Evolutionary conservation across 2,329 filamentous ascomycete genomes (phyloP).

Genomic region (Acrocalymma vagum): DNA sequence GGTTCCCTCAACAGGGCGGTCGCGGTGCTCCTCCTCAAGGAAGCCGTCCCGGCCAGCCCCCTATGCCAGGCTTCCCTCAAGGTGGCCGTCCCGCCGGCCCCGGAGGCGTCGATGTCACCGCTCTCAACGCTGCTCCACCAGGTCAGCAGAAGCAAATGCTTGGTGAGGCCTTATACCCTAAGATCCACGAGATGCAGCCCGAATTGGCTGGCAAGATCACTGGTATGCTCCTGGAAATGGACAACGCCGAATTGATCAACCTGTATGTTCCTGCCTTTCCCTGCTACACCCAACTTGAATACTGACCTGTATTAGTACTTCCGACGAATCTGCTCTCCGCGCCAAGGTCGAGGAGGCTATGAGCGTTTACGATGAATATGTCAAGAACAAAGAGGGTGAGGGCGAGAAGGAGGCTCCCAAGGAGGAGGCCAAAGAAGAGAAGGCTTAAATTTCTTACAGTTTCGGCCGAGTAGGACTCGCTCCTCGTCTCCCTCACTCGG

Average conservation of each 20-base stretch:
- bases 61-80: constrained; percentile 42
- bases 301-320: constrained; percentile 69
- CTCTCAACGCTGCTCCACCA: constrained; percentile 62
- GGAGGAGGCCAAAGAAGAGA: constrained; percentile 58
- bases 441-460: constrained; percentile 47
- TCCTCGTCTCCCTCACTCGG: constrained; percentile 33
- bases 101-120: constrained; percentile 58
- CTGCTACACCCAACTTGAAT: background rate
- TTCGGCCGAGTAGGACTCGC: constrained; percentile 40
- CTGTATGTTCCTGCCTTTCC: constrained; percentile 73
- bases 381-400: constrained; percentile 77
- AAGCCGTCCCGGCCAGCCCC: constrained; percentile 41
- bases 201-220: constrained; percentile 99
- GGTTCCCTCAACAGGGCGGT: constrained; percentile 49
- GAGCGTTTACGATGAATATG: constrained; percentile 97
- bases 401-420: constrained; percentile 46
- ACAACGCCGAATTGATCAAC: constrained; percentile 91
- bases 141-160: constrained; percentile 98
- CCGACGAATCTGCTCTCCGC: constrained; percentile 87
- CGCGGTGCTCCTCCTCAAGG: constrained; percentile 40
- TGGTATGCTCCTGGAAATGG: constrained; percentile 99
- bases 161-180: constrained; percentile 97
- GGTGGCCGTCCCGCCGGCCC: constrained; percentile 32
- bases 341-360: constrained; percentile 98
- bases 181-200: constrained; percentile 94